A percentile compares a stretch with the other conserved stretches of the same genome.
Evolutionary conservation across 306 rosid species (phyloP).

Genomic region (Calophaca sinica): DNA sequence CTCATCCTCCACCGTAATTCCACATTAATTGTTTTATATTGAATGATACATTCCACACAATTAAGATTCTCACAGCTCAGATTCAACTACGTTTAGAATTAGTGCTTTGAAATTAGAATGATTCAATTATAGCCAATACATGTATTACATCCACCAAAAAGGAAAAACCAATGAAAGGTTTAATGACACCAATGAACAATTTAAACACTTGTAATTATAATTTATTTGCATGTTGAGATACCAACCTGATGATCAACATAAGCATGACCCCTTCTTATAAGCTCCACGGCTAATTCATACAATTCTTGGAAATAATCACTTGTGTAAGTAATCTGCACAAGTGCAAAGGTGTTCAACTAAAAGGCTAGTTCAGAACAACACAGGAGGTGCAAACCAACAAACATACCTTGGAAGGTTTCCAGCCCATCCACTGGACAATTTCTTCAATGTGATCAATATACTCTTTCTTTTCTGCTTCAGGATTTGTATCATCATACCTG

Average conservation of each 20-base stretch:
- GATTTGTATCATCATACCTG: conserved; percentile 97
- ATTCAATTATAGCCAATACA: conserved; percentile 23
- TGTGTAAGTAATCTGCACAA: conserved; percentile 83
- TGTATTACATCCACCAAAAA: conserved; percentile 19
- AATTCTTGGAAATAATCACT: conserved; percentile 96
- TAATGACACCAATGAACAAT: no score
- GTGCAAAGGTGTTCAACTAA: conserved; percentile 35
- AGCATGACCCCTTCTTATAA: conserved; percentile 82
- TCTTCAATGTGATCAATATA: conserved; percentile 96
- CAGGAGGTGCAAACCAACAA: conserved; percentile 16
- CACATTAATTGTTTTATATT: conserved; percentile 37
- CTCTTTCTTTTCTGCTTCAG: conserved; percentile 95
- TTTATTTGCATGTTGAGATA: neutral
- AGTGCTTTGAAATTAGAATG: conserved; percentile 9
- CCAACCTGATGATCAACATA: conserved; percentile 98
- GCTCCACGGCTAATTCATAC: conserved; percentile 94
- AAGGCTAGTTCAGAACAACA: conserved; percentile 11
- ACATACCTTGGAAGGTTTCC: conserved; percentile 91
- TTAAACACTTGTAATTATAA: conserved; percentile 5
- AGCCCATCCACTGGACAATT: conserved; percentile 98
- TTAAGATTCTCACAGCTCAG: conserved; percentile 9
- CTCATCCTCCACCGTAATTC: neutral
- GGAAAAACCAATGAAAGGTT: conserved; percentile 6
- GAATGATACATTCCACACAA: conserved; percentile 28
- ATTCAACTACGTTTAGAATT: conserved; percentile 8